Evolutionary conservation across 1,139 yeast species (phyloP).

Genomic region (Maudiozyma humilis): DNA sequence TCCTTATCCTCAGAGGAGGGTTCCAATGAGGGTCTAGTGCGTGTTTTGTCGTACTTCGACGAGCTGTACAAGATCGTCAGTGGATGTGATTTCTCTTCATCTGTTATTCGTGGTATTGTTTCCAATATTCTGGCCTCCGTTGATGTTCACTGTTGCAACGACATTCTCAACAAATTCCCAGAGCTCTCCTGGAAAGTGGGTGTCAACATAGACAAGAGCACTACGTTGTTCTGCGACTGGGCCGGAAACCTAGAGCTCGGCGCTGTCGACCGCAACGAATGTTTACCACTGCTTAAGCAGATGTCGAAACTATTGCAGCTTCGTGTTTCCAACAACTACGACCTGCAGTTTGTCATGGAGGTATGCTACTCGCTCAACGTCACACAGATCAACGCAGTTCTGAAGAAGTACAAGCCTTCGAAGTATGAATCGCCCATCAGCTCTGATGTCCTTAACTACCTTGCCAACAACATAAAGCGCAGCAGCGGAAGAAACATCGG

Average conservation of each 20-base stretch:
- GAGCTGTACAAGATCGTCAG: neutral
- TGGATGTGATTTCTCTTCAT: conserved; percentile 31
- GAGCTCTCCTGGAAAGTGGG: conserved; percentile 97
- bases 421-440: conserved; percentile 91
- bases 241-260: conserved; percentile 48
- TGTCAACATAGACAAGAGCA: conserved; percentile 85
- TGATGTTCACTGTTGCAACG: conserved; percentile 91
- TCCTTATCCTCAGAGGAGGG: neutral
- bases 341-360: conserved; percentile 84
- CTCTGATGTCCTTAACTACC: conserved; percentile 68
- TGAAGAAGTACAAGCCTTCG: conserved; percentile 80
- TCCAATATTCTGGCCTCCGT: conserved; percentile 74
- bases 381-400: conserved; percentile 81
- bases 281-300: conserved; percentile 78
- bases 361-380: conserved; percentile 91
- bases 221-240: conserved; percentile 94
- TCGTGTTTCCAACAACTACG: conserved; percentile 79
- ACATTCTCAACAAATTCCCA: conserved; percentile 84
- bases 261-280: conserved; percentile 61
- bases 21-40: neutral
- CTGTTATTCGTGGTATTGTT: conserved; percentile 74
- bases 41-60: conserved; percentile 2
- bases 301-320: conserved; percentile 87
- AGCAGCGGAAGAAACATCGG: conserved; percentile 1
- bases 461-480: conserved; percentile 42